Evolutionary conservation across 495 filamentous ascomycete species (phyloP).

Genomic region (Neurospora sp.): DNA sequence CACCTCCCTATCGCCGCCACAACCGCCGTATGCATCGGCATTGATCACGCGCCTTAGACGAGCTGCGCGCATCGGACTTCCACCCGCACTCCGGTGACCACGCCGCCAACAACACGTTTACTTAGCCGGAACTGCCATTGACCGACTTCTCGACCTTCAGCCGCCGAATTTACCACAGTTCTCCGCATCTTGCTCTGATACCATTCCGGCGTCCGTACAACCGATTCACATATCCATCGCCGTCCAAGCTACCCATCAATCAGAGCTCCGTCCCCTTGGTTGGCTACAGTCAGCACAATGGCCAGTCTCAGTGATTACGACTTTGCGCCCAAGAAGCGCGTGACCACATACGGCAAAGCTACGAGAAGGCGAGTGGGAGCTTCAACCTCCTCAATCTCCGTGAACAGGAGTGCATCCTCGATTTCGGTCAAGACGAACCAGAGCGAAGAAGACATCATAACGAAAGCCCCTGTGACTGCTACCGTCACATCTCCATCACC

Average conservation of each 20-base stretch:
- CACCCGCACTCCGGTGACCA: not conserved
- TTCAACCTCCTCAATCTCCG: slow-evolving; percentile 3
- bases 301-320: slow-evolving; percentile 24
- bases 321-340: slow-evolving; percentile 25
- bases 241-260: not conserved
- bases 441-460: not conserved
- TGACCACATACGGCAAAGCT: slow-evolving; percentile 33
- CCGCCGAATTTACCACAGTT: not conserved
- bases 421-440: not conserved
- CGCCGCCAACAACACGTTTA: not conserved
- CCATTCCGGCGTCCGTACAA: not conserved
- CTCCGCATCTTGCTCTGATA: not conserved
- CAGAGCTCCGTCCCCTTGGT: not conserved
- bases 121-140: not conserved
- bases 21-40: not conserved
- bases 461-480: not conserved
- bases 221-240: not conserved
- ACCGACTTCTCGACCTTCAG: not conserved
- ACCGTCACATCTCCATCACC: slow-evolving; percentile 5
- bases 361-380: slow-evolving; percentile 20
- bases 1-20: not conserved
- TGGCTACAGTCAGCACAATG: slow-evolving; percentile 12
- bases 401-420: not conserved
- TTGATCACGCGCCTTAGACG: not conserved
- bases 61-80: not conserved